Evolutionary conservation across 2,329 filamentous ascomycete species (phyloP), one percentile per base, ranked within the genome.

Genomic region (Aulographum hederae): DNA sequence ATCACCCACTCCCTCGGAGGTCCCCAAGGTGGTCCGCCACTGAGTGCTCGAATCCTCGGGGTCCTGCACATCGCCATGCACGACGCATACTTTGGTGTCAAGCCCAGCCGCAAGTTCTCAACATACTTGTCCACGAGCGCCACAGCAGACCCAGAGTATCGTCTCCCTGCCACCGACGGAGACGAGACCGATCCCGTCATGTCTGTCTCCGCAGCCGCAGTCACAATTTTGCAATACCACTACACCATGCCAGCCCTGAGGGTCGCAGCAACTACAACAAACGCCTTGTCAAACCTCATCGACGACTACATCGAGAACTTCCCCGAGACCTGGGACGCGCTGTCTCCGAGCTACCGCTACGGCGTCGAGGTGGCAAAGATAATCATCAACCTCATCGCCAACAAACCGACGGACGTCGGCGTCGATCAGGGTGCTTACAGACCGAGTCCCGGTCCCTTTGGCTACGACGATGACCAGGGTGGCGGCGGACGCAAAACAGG

Each of bases 21-120:
- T n/a, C n/a, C n/a, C n/a, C n/a, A n/a, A n/a, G n/a, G n/a, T n/a
- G n/a, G n/a, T n/a, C n/a, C n/a, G n/a, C n/a, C n/a, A n/a, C n/a
- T n/a, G n/a, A n/a, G n/a, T n/a, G n/a, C n/a, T n/a, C n/a, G n/a
- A n/a, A n/a, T n/a, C n/a, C n/a, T n/a, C n/a, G n/a, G 41, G 12
- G 46, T 45, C 33, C 30, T 46, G 3, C 43, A 46, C 19, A 31
- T 46, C 14, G 42, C 43, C 13, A 35, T 44, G 13, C 39, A 46
- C 18, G 44, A 46, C 33, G 42, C 41, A 15, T 46, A 46, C 38
- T 46, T 46, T 23, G 35, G 41, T 17, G 41, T 46, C 30, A 32
- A 36, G 2, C 38, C 42, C 6, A 35, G 38, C 12, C 4, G 29
- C 8, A 29, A 25, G 17, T 37, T 40, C 26, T n/a, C 26, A 1